Evolutionary conservation across 306 rosid genomes (phyloP).

Genomic region (Prinsepia uniflora): DNA sequence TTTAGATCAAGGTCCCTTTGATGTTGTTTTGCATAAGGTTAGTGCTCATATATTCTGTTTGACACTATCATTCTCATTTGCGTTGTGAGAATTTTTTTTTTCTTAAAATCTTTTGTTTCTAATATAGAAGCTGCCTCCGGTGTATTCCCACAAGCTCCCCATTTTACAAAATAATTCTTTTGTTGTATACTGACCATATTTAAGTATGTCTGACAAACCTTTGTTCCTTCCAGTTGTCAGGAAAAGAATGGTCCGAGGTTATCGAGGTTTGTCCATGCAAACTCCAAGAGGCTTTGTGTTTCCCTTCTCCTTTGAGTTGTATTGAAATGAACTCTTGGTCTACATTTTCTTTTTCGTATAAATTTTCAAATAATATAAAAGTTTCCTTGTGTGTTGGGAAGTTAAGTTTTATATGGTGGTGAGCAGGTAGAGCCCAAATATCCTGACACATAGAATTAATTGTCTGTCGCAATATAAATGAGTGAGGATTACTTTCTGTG

Average conservation of each 20-base stretch:
- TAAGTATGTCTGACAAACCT: conserved; percentile 10
- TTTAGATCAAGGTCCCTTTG: conserved; percentile 90
- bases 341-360: conserved; percentile 6
- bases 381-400: background rate
- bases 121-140: background rate
- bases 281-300: background rate
- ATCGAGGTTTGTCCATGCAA: conserved; percentile 65
- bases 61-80: conserved; percentile 7
- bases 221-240: conserved; percentile 57
- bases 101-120: background rate
- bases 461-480: conserved; percentile 32
- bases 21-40: conserved; percentile 88
- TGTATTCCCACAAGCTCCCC: background rate
- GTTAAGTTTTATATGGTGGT: conserved; percentile 18
- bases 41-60: conserved; percentile 19
- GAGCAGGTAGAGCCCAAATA: conserved; percentile 37
- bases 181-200: background rate
- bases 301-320: background rate
- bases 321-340: conserved; percentile 17
- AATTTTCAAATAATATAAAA: background rate
- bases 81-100: background rate
- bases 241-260: conserved; percentile 80
- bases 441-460: conserved; percentile 25
- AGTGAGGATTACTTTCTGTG: too few species aligned
- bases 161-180: background rate